These are phyloP conservation scores for Aspergillus saccharolyticus DNA, from an alignment of 495 filamentous ascomycete genomes.

Conservation along the genomic window DNA sequence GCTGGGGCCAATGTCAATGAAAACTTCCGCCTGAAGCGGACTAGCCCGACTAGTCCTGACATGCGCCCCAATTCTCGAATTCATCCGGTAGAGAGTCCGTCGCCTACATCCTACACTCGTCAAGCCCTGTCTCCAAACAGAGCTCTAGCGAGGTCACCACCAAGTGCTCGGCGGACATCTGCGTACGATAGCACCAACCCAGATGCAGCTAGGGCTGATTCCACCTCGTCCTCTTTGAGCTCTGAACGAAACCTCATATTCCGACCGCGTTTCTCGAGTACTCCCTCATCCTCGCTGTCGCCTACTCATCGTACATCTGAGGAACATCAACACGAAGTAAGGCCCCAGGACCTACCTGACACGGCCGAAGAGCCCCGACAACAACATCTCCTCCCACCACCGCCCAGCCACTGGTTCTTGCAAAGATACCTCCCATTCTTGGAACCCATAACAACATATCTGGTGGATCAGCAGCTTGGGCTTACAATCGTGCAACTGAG, in stretches of 20 bases:
- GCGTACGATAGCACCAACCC: conserved; percentile 27
- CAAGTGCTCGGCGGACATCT: conserved; percentile 28
- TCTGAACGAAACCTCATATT: conserved; percentile 38
- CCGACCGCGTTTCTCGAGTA: conserved; percentile 29
- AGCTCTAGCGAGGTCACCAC: conserved; percentile 19
- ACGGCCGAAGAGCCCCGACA: conserved; percentile 26
- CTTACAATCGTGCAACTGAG: conserved; percentile 31
- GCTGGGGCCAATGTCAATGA: conserved; percentile 61
- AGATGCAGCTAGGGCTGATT: conserved; percentile 10
- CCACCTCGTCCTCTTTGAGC: conserved; percentile 18
- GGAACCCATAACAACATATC: not conserved
- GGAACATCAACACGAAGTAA: conserved; percentile 17
- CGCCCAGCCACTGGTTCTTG: conserved; percentile 28
- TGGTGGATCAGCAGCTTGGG: conserved; percentile 19
- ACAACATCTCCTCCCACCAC: conserved; percentile 55
- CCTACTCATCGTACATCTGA: not conserved
- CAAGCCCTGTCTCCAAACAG: conserved; percentile 33
- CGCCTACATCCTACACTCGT: conserved; percentile 21
- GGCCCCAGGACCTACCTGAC: conserved; percentile 21
- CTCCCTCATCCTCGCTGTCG: conserved; percentile 23
- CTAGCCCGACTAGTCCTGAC: conserved; percentile 44
- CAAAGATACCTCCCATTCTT: conserved; percentile 22
- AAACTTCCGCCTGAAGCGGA: conserved; percentile 41
- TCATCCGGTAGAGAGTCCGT: conserved; percentile 48
- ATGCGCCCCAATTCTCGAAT: conserved; percentile 54